Percentiles rank a stretch among this genome's conserved stretches.
phyloP scores from a whole-genome alignment of 306 rosid species.

The Pterocarpus macrocarpus region DNA sequence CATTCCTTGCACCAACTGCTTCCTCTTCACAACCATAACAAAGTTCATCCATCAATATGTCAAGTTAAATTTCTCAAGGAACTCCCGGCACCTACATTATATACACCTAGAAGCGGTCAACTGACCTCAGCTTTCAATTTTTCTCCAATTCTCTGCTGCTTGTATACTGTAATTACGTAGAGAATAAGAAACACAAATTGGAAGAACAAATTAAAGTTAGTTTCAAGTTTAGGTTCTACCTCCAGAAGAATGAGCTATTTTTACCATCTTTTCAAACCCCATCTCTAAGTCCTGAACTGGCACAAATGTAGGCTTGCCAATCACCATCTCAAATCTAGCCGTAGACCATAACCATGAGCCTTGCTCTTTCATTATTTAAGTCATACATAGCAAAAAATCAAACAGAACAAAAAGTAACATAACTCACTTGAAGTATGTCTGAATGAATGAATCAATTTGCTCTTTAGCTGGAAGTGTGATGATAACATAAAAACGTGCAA shows the following conservation, averaged over 20 bases:
- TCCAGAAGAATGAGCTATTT: constrained; percentile 90
- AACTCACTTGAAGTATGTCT: constrained; percentile 83
- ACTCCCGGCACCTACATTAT: constrained; percentile 7
- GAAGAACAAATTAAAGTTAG: constrained; percentile 32
- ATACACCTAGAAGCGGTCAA: constrained; percentile 41
- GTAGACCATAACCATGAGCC: constrained; percentile 27
- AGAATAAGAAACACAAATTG: constrained; percentile 34
- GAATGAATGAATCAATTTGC: constrained; percentile 70
- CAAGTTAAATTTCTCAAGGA: constrained; percentile 23
- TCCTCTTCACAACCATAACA: constrained; percentile 68
- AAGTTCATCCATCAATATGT: constrained; percentile 21
- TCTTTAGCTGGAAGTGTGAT: constrained; percentile 68
- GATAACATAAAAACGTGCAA: constrained; percentile 75
- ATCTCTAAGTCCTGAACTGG: constrained; percentile 87
- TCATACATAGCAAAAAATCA: background rate
- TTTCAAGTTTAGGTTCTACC: constrained; percentile 57
- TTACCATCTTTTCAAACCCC: constrained; percentile 94
- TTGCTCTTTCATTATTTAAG: constrained; percentile 23
- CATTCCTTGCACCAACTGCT: constrained; percentile 77
- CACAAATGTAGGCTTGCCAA: constrained; percentile 90
- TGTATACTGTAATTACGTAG: constrained; percentile 69
- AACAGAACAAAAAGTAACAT: constrained; percentile 33
- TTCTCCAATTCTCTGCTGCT: constrained; percentile 69
- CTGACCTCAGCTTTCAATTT: constrained; percentile 87
- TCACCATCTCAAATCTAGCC: constrained; percentile 73